phyloP scores from a whole-genome alignment of 1,284 basidiomycete species.

The Pseudomicrostroma phylloplanum region DNA sequence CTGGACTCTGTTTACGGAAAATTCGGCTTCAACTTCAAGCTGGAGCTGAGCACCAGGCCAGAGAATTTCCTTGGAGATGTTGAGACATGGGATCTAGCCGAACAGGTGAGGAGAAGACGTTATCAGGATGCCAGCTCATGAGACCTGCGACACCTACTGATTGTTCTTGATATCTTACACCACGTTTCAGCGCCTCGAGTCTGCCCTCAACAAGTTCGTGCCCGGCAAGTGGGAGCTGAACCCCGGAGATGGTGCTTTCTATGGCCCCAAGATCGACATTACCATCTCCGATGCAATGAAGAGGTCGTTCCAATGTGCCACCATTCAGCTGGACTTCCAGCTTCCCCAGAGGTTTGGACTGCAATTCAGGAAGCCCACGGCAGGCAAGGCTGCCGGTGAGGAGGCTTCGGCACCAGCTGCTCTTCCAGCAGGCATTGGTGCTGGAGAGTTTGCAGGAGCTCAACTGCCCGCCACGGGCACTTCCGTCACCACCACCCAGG shows the following conservation, averaged over 20 bases:
- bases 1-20: slow-evolving; percentile 80
- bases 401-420: background rate
- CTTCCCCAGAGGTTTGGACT: slow-evolving; percentile 43
- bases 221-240: slow-evolving; percentile 54
- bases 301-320: slow-evolving; percentile 45
- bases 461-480: background rate
- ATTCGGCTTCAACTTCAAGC: slow-evolving; percentile 95
- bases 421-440: slow-evolving; percentile 8
- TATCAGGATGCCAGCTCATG: too few species aligned
- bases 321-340: slow-evolving; percentile 50
- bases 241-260: slow-evolving; percentile 47
- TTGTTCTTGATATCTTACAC: too few species aligned
- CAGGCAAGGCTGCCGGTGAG: slow-evolving; percentile 8
- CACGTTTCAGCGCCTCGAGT: slow-evolving; percentile 65
- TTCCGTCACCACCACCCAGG: background rate
- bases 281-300: slow-evolving; percentile 43
- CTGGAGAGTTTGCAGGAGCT: slow-evolving; percentile 9
- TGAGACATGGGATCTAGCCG: slow-evolving; percentile 82
- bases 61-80: slow-evolving; percentile 88
- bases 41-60: slow-evolving; percentile 91
- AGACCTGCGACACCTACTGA: too few species aligned
- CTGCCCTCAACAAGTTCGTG: slow-evolving; percentile 77
- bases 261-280: slow-evolving; percentile 50
- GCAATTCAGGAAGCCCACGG: slow-evolving; percentile 21
- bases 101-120: slow-evolving; percentile 56